Evolutionary conservation across 805 yeast species (phyloP).

Genomic region (Lipomyces mesembrius): DNA sequence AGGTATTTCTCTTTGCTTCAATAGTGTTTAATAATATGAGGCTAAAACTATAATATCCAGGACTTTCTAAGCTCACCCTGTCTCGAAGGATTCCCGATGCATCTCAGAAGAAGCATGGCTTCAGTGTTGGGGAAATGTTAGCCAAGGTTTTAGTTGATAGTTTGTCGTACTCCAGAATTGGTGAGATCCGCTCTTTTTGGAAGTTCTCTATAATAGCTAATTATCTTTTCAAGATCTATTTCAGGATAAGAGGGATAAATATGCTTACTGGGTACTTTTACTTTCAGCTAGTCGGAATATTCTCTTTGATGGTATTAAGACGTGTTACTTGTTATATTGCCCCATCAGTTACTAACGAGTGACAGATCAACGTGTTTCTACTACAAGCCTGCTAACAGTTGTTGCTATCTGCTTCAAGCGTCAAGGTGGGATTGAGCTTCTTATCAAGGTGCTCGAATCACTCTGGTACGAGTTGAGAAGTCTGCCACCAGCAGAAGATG

Average conservation of each 20-base stretch:
- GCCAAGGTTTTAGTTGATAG: constrained; percentile 38
- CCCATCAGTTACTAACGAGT: constrained; percentile 2
- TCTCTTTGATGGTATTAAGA: constrained; percentile 25
- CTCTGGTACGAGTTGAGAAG: constrained; percentile 28
- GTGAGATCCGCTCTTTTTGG: constrained; percentile 6
- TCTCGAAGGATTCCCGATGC: constrained; percentile 34
- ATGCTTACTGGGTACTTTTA: constrained; percentile 33
- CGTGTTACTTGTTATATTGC: background rate
- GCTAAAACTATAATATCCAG: constrained; percentile 8
- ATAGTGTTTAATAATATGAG: background rate
- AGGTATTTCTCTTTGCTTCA: constrained; percentile 10
- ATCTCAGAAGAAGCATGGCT: constrained; percentile 39
- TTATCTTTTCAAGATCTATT: constrained; percentile 12
- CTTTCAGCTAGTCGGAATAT: constrained; percentile 30
- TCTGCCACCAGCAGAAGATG: constrained; percentile 25
- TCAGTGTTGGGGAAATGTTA: constrained; percentile 40
- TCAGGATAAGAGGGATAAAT: constrained; percentile 29
- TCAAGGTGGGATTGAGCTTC: constrained; percentile 40
- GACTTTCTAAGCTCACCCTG: constrained; percentile 32
- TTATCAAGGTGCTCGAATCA: constrained; percentile 38
- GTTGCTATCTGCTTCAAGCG: constrained; percentile 44
- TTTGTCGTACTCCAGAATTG: constrained; percentile 30
- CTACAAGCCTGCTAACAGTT: constrained; percentile 28
- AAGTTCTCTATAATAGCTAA: background rate
- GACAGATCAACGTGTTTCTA: constrained; percentile 27